These are phyloP conservation scores for Globisporangium alternatum DNA, from an alignment of 352 stramenopile genomes.

Conservation along the genomic window DNA sequence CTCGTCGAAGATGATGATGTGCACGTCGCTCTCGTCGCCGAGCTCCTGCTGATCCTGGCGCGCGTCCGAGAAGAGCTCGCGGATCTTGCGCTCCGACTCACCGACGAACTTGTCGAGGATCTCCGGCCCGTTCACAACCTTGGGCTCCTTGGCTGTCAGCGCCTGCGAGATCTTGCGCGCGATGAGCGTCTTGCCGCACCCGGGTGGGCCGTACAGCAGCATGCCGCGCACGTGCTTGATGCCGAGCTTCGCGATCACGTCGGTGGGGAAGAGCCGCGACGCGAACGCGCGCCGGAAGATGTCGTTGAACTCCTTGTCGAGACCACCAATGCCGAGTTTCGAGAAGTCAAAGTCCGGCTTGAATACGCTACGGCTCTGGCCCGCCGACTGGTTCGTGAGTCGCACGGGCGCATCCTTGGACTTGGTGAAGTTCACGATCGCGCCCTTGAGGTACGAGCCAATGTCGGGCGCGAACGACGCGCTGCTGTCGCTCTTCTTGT, in stretches of 20 bases:
- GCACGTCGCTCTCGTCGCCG: conserved; percentile 96
- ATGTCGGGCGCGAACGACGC: conserved; percentile 37
- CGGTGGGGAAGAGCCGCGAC: conserved; percentile 94
- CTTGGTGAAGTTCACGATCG: conserved; percentile 80
- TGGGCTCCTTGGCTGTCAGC: conserved; percentile 94
- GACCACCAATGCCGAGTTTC: conserved; percentile 98
- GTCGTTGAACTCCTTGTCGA: conserved; percentile 99
- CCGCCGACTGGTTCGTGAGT: conserved; percentile 75
- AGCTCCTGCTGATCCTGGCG: conserved; percentile 85
- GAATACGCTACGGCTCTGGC: conserved; percentile 88
- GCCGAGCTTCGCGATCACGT: conserved; percentile 96
- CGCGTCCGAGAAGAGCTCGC: conserved; percentile 97
- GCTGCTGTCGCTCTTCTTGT: conserved; percentile 11
- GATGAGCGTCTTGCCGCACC: conserved; percentile 97
- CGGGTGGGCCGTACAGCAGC: conserved; percentile 83
- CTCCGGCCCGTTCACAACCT: conserved; percentile 99
- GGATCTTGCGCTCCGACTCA: conserved; percentile 98
- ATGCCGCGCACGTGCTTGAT: conserved; percentile 98
- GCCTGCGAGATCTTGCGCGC: conserved; percentile 96
- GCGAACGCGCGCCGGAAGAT: conserved; percentile 99
- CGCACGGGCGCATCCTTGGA: conserved; percentile 69
- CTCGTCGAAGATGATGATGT: conserved; percentile 99
- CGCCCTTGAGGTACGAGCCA: conserved; percentile 56
- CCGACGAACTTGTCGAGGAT: conserved; percentile 99
- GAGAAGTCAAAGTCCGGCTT: conserved; percentile 98